A percentile compares a stretch with the other conserved stretches of the same genome.
phyloP scores from a whole-genome alignment of 169 alveolate species.

The Besnoitia besnoiti region DNA sequence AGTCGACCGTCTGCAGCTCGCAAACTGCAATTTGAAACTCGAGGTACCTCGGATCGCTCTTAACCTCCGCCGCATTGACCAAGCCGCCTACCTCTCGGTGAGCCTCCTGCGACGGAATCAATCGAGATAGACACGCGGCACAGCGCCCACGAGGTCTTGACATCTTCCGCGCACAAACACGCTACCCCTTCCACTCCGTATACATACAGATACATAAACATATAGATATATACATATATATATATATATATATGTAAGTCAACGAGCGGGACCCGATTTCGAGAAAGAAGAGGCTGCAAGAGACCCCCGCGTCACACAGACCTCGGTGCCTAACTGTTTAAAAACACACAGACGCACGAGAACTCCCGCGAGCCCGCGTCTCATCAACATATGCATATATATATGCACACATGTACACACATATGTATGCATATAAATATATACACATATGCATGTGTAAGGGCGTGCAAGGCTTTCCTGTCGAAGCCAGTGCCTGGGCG shows the following conservation, averaged over 20 bases:
- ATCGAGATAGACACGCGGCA: too few species aligned
- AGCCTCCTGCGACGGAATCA: slow-evolving; percentile 3
- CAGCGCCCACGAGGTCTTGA: neutral
- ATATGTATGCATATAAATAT: neutral
- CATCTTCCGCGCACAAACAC: neutral
- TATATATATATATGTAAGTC: neutral
- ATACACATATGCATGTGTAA: neutral
- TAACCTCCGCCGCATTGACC: neutral
- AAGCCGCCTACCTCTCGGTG: neutral
- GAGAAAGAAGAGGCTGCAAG: too few species aligned
- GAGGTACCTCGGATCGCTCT: neutral
- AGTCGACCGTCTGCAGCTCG: slow-evolving; percentile 2
- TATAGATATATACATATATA: neutral
- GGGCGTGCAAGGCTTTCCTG: neutral
- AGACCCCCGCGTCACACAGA: too few species aligned
- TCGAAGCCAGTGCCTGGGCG: neutral
- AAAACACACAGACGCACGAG: too few species aligned
- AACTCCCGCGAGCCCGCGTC: too few species aligned
- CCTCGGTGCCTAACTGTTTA: too few species aligned
- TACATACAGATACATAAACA: neutral
- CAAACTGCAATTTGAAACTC: slow-evolving; percentile 5
- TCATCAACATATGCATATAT: too few species aligned
- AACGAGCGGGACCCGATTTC: too few species aligned
- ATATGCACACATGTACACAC: neutral
- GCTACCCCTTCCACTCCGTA: too few species aligned